Conservation (phyloP, 768 basidiomycete genomes). For the Boletus patriciae region DNA sequence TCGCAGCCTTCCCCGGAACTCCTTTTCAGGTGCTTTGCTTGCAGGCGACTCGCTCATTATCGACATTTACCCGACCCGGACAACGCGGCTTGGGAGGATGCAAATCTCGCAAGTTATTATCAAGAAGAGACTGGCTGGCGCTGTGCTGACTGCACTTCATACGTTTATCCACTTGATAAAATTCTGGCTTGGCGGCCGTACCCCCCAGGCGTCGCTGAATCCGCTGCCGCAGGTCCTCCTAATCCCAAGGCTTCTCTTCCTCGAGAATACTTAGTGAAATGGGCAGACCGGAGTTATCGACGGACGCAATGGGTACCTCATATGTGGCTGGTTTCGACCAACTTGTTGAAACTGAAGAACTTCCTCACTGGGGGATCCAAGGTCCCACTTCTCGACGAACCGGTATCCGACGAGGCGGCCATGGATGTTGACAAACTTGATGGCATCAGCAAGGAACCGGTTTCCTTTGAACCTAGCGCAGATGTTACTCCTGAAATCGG, state of each 20-base stretch:
- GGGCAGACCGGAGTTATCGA: slow-evolving; percentile 76
- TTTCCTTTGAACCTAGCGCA: slow-evolving; percentile 44
- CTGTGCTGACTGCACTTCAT: slow-evolving; percentile 79
- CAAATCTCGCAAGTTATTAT: slow-evolving; percentile 60
- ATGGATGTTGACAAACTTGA: slow-evolving; percentile 32
- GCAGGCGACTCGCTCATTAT: slow-evolving; percentile 85
- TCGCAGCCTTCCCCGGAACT: slow-evolving; percentile 40
- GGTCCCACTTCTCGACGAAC: slow-evolving; percentile 59
- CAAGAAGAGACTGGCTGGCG: slow-evolving; percentile 57
- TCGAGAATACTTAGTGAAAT: slow-evolving; percentile 94
- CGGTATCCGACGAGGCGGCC: slow-evolving; percentile 30
- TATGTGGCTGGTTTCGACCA: slow-evolving; percentile 79
- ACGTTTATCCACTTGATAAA: slow-evolving; percentile 67
- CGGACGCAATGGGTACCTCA: slow-evolving; percentile 89
- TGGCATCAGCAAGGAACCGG: slow-evolving; percentile 19
- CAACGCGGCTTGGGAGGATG: slow-evolving; percentile 33
- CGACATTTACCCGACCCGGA: slow-evolving; percentile 59
- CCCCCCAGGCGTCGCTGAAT: slow-evolving; percentile 63
- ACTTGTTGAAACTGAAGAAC: slow-evolving; percentile 65
- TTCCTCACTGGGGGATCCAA: slow-evolving; percentile 71
- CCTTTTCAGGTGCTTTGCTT: slow-evolving; percentile 79
- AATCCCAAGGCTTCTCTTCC: slow-evolving; percentile 64
- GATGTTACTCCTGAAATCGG: slow-evolving; percentile 38
- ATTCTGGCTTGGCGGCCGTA: slow-evolving; percentile 92
- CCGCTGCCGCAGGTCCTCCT: slow-evolving; percentile 40